Conservation (phyloP, 768 basidiomycete species). For the Suillus clintonianus region DNA sequence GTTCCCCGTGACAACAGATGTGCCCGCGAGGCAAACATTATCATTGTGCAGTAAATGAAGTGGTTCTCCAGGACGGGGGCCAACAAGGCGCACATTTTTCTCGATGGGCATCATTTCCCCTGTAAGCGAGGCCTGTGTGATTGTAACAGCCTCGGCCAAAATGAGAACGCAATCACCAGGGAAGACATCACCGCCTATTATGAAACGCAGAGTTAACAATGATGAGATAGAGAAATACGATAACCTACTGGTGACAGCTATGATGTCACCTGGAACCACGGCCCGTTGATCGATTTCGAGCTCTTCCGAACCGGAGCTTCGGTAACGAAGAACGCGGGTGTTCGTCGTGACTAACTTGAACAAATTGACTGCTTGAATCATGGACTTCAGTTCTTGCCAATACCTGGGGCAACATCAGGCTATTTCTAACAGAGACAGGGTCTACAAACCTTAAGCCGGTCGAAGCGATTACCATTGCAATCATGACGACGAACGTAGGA, state of each 20-base stretch:
- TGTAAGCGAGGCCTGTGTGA: slow-evolving; percentile 38
- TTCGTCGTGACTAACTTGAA: slow-evolving; percentile 35
- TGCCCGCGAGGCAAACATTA: slow-evolving; percentile 36
- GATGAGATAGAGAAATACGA: not conserved
- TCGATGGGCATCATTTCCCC: slow-evolving; percentile 38
- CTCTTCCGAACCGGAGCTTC: slow-evolving; percentile 21
- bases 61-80: slow-evolving; percentile 15
- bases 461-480: slow-evolving; percentile 37
- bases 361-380: slow-evolving; percentile 35
- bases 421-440: not conserved
- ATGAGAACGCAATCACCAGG: slow-evolving; percentile 37
- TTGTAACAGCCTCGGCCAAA: slow-evolving; percentile 33
- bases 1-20: slow-evolving; percentile 34
- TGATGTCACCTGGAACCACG: slow-evolving; percentile 34
- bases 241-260: slow-evolving; percentile 30
- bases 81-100: slow-evolving; percentile 21
- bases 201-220: not conserved
- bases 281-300: slow-evolving; percentile 32
- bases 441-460: slow-evolving; percentile 28
- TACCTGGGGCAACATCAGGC: slow-evolving; percentile 14
- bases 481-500: slow-evolving; percentile 36
- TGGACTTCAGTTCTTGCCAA: slow-evolving; percentile 37
- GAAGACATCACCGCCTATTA: slow-evolving; percentile 36
- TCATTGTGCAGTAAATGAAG: slow-evolving; percentile 33
- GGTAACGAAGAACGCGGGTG: slow-evolving; percentile 31